Conservation (phyloP, 192 early-diverging fungal species). For the Linnemannia elongata region DNA sequence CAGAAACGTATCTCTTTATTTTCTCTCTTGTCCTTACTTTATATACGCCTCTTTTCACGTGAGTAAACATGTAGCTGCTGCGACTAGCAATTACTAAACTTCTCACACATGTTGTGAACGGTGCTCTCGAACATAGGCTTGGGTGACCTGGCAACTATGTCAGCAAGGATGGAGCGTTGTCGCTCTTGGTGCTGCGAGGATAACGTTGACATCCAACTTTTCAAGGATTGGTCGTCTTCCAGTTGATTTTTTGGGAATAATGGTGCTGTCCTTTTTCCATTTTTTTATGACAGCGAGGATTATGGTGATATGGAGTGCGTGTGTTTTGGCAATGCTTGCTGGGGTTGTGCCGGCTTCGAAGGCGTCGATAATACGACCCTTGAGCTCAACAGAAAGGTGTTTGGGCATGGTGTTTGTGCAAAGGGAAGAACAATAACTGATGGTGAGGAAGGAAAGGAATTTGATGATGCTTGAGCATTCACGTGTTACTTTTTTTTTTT, state of each 20-base stretch:
- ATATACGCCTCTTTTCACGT: too few species aligned
- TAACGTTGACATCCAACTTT: neutral
- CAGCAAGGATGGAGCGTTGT: constrained; percentile 4
- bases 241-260: constrained; percentile 8
- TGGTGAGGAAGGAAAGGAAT: too few species aligned
- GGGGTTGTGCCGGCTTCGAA: neutral
- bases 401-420: neutral
- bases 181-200: neutral
- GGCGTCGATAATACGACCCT: neutral
- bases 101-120: too few species aligned
- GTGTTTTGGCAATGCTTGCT: neutral
- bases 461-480: too few species aligned
- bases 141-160: neutral
- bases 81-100: too few species aligned
- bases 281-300: neutral
- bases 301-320: neutral
- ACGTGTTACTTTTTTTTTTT: too few species aligned
- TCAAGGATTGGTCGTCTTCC: constrained; percentile 9
- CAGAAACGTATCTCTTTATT: too few species aligned
- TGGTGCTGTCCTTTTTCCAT: constrained; percentile 19
- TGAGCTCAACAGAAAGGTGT: neutral
- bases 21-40: too few species aligned
- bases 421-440: too few species aligned
- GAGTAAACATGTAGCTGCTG: too few species aligned
- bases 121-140: neutral